Evolutionary conservation across 2,329 filamentous ascomycete species (phyloP), one percentile per base, ranked within the genome.

Genomic region (Pseudocercospora macadamiae): DNA sequence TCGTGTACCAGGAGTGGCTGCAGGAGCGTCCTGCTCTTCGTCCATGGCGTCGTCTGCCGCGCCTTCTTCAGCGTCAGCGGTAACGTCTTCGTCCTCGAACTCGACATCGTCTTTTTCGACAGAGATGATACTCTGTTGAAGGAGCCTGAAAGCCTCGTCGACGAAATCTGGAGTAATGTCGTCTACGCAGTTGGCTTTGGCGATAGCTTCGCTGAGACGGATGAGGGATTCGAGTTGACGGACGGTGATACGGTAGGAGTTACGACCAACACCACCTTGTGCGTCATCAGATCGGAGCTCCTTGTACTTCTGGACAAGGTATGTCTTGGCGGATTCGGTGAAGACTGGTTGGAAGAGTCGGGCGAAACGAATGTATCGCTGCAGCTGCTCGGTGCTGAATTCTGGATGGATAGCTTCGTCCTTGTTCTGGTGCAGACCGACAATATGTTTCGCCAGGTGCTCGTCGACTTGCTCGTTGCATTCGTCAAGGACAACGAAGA

Each of bases 31-130:
- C 30, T 70, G 68, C 3, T 65, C 71, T 39, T 73, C 72, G 44
- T 77, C 82, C 78, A 85, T 85, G 2, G 80, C 78, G 34, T 79
- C 80, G 62, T 84, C 75, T 39, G 68, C 79, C 25, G 69, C 71
- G 7, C 58, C 58, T 32, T 75, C 77, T 0, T 75, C 80, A 2
- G 82, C 83, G 2, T 82, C 81, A 61, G 81, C 80, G 59, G 59
- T 74, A n/a, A 70, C 75, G 32, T 69, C 75, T 18, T 90, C 89
- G 2, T 93, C 92, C 54, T 96, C 91, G 61, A 99, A 88, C 71
- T 97, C 93, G 14, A 99, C 87, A 69, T 99, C 95, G 68, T 99
- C 95, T 71, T 97, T 95, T 76, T 99, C 95, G 23, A 99, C 95
- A 1, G 90, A 95, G 69, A 99, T 97, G 73, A 99, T 99, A 75